Evolutionary conservation across 345 rosid species (phyloP).

Genomic region (Linum tenue): DNA sequence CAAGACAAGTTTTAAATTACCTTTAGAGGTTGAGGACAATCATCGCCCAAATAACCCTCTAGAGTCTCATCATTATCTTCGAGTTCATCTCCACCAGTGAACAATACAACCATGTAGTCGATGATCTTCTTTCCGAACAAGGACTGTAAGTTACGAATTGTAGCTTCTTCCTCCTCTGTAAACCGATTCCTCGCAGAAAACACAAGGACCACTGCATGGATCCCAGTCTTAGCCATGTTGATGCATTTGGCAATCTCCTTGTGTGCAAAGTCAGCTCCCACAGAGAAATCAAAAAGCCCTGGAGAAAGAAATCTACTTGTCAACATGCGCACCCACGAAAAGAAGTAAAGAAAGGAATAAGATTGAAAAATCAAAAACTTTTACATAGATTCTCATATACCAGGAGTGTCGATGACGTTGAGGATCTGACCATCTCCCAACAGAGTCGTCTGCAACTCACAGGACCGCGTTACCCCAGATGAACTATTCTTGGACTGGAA

Average conservation of each 20-base stretch:
- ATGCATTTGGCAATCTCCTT: slow-evolving; percentile 44
- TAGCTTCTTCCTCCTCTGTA: slow-evolving; percentile 64
- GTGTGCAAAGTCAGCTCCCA: slow-evolving; percentile 50
- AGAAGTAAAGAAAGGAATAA: background rate
- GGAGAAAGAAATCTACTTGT: slow-evolving; percentile 8
- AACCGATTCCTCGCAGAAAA: slow-evolving; percentile 60
- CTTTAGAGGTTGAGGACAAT: slow-evolving; percentile 66
- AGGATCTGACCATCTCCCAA: slow-evolving; percentile 55
- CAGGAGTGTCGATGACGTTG: slow-evolving; percentile 91
- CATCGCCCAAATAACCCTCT: slow-evolving; percentile 60
- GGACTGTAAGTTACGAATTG: slow-evolving; percentile 53
- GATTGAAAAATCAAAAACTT: background rate
- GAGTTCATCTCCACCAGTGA: slow-evolving; percentile 93
- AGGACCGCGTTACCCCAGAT: slow-evolving; percentile 58
- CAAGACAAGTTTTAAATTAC: slow-evolving; percentile 15
- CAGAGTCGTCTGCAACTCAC: slow-evolving; percentile 46
- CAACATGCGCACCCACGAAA: background rate
- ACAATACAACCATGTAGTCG: slow-evolving; percentile 73
- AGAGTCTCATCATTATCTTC: slow-evolving; percentile 71
- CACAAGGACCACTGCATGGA: slow-evolving; percentile 69
- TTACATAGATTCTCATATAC: slow-evolving; percentile 19
- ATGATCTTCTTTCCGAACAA: slow-evolving; percentile 68
- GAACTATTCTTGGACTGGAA: slow-evolving; percentile 66
- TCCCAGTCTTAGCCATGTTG: slow-evolving; percentile 79
- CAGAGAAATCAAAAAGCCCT: slow-evolving; percentile 77